phyloP scores from a whole-genome alignment of 768 basidiomycete genomes.

The Agrocybe praecox region DNA sequence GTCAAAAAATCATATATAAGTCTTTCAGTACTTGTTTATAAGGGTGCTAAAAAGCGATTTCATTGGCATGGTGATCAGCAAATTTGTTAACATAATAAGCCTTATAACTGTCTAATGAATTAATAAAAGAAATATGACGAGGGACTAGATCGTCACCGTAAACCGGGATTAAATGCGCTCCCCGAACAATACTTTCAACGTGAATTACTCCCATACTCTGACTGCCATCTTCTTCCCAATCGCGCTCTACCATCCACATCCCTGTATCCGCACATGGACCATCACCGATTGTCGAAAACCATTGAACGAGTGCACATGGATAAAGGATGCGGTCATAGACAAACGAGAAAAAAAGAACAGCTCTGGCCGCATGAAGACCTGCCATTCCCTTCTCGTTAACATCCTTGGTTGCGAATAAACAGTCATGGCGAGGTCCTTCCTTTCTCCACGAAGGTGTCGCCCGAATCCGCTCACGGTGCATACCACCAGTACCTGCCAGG shows the following conservation, averaged over 20 bases:
- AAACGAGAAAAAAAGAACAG: constrained; percentile 30
- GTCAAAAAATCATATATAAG: no score
- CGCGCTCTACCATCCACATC: constrained; percentile 35
- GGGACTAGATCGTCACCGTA: constrained; percentile 18
- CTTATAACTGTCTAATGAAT: constrained; percentile 24
- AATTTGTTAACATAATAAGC: constrained; percentile 31
- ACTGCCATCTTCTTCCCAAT: constrained; percentile 8
- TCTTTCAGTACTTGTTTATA: no score
- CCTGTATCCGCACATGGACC: constrained; percentile 28
- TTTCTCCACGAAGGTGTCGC: constrained; percentile 3
- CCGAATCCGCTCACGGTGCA: constrained; percentile 15
- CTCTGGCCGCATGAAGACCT: constrained; percentile 26
- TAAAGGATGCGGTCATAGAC: constrained; percentile 6
- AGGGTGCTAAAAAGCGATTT: constrained; percentile 17
- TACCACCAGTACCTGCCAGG: constrained; percentile 11
- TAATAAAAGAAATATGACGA: constrained; percentile 10
- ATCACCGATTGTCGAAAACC: constrained; percentile 19
- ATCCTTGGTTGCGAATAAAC: constrained; percentile 18
- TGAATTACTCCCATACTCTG: constrained; percentile 22
- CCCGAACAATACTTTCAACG: constrained; percentile 28
- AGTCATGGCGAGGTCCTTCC: constrained; percentile 1
- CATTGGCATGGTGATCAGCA: constrained; percentile 28
- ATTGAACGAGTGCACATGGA: constrained; percentile 31
- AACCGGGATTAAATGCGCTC: constrained; percentile 26
- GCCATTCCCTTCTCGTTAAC: constrained; percentile 15